phyloP scores from a whole-genome alignment of 2,329 filamentous ascomycete genomes.

The Cercospora brassicicola region DNA sequence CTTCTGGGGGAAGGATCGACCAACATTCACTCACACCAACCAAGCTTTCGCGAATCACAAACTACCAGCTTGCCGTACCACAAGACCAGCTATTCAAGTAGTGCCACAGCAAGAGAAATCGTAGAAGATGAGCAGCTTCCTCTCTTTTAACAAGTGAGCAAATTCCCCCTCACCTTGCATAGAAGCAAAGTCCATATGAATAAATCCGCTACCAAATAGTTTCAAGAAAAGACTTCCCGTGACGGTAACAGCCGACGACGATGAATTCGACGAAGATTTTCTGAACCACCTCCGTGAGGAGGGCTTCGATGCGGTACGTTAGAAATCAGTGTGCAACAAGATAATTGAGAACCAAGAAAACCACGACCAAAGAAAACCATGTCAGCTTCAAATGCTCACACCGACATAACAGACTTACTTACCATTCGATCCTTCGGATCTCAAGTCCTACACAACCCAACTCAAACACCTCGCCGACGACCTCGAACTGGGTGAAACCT shows the following conservation, averaged over 20 bases:
- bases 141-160: background rate
- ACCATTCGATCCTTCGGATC: conserved; percentile 26
- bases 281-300: conserved; percentile 46
- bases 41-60: background rate
- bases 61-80: background rate
- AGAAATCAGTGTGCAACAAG: background rate
- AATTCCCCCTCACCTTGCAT: background rate
- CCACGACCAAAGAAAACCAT: background rate
- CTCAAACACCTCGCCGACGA: conserved; percentile 43
- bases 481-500: conserved; percentile 38
- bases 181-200: background rate
- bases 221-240: conserved; percentile 41
- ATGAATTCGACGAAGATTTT: conserved; percentile 40
- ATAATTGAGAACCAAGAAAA: background rate
- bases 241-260: conserved; percentile 38
- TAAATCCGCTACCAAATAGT: conserved; percentile 12
- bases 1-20: background rate
- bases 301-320: conserved; percentile 41
- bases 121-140: background rate
- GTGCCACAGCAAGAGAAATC: no score
- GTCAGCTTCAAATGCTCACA: background rate
- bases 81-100: background rate
- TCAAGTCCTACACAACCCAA: conserved; percentile 36
- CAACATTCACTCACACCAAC: background rate
- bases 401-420: conserved; percentile 35